Conservation (phyloP, 176 grass and related monocot species). For the Eleusine coracana region DNA sequence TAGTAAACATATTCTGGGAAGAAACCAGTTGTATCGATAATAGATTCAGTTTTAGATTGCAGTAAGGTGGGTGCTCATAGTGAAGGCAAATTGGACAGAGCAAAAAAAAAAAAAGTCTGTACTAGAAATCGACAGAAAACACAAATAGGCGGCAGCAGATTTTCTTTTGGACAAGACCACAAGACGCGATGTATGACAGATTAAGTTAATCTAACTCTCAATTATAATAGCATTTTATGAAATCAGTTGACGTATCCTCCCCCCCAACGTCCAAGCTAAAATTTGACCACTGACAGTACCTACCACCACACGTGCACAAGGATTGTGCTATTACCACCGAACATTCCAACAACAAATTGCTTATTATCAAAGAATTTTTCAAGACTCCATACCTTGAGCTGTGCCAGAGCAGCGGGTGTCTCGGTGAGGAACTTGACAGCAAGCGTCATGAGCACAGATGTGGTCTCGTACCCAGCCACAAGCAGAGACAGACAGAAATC, state of each 20-base stretch:
- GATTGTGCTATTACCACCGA: slow-evolving; percentile 25
- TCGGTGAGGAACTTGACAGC: slow-evolving; percentile 95
- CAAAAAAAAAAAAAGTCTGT: slow-evolving; percentile 12
- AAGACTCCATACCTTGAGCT: slow-evolving; percentile 60
- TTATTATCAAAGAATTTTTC: slow-evolving; percentile 1
- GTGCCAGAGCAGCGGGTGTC: slow-evolving; percentile 59
- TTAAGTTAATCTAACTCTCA: slow-evolving; percentile 23
- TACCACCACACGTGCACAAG: slow-evolving; percentile 47
- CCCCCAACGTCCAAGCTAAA: slow-evolving; percentile 4
- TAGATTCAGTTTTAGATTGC: slow-evolving; percentile 26
- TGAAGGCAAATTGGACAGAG: slow-evolving; percentile 24
- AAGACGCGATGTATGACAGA: slow-evolving; percentile 26
- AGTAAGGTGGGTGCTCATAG: slow-evolving; percentile 16
- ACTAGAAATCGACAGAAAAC: slow-evolving; percentile 19
- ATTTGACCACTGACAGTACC: slow-evolving; percentile 39
- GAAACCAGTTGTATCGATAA: background rate
- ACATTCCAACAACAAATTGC: slow-evolving; percentile 31
- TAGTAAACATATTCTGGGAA: background rate
- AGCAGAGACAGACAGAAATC: slow-evolving; percentile 91
- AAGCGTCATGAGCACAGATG: slow-evolving; percentile 86
- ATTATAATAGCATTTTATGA: slow-evolving; percentile 16
- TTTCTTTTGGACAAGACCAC: slow-evolving; percentile 23
- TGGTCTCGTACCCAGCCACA: slow-evolving; percentile 92
- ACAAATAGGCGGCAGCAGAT: background rate
- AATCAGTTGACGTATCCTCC: slow-evolving; percentile 38